Base-by-base conservation (phyloP, 129 eudicot genomes). In the Helichrysum umbraculigerum region DNA sequence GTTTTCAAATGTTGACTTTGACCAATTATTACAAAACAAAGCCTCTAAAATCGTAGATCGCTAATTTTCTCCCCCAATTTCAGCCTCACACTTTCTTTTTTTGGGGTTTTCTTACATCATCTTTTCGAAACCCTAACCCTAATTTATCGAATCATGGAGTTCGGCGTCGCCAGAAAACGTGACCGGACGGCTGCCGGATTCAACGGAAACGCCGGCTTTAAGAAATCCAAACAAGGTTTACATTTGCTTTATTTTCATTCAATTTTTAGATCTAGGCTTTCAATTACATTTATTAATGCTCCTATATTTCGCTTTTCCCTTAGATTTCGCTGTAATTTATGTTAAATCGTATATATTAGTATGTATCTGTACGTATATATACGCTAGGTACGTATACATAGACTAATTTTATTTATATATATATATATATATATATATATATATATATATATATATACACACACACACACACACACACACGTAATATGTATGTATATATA, bases 191-290 rank as follows among this genome's bases (percentile, higher is more conserved):
- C 82, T 14, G 84, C 76, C 52, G 86, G 84, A 20, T 20, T 85
- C 28, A 92, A 89, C 56, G 96, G 96, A 41, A 87, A 84, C 83
- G 83, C 88, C 30, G 85, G 80, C 10, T 85, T 87, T 72, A 92
- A 92, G 83, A 89, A 92, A 77, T 79, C 84, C 71, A 87, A 85
- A 51, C 92, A 80, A 87, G 97, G 97, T 89, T 28, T 19, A 21
- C 61, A 68, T 74, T 21, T 56, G 14, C n/a, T 33, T 28, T 29
- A 3, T 15, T 25, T 63, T 63, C 21, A 6, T 15, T 30, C 4
- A 63, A 3, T 22, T 15, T 63, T 19, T 25, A 68, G 76, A 81
- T 84, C 85, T 85, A 64, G 83, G 86, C 72, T 65, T 82, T 74
- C 44, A 5, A 68, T 67, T 39, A 7, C 17, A 61, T 51, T 57